phyloP scores from a whole-genome alignment of 345 rosid genomes.

The Euphorbia lathyris region DNA sequence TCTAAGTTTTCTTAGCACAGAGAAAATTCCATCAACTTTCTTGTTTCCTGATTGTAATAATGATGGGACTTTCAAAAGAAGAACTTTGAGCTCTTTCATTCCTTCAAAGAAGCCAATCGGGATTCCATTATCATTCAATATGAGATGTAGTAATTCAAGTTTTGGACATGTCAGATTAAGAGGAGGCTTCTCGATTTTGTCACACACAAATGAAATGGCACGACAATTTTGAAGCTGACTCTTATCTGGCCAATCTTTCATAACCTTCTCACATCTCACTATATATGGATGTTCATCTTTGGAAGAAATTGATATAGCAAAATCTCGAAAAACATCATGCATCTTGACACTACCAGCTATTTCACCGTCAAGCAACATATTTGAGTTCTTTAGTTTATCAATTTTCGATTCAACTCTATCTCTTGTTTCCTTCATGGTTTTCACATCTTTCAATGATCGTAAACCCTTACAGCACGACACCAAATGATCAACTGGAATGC shows the following conservation, averaged over 20 bases:
- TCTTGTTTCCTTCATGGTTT: neutral
- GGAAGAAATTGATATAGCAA: neutral
- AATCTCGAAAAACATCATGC: neutral
- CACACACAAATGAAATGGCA: neutral
- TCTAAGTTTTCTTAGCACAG: no score
- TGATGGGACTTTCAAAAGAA: neutral
- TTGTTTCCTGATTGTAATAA: neutral
- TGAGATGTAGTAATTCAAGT: neutral
- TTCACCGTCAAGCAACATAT: neutral
- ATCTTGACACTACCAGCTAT: neutral
- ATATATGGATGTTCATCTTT: neutral
- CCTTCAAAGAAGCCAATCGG: neutral
- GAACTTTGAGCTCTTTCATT: neutral
- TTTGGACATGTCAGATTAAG: neutral
- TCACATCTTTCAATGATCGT: neutral
- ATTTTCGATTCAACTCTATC: neutral
- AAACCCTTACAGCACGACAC: slow-evolving; percentile 5
- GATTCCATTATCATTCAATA: no score
- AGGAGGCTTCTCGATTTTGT: neutral
- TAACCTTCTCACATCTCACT: neutral
- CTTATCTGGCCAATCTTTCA: neutral
- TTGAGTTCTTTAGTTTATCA: neutral
- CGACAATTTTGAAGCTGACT: neutral
- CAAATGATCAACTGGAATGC: slow-evolving; percentile 6
- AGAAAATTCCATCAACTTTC: no score